Evolutionary conservation across 2,329 filamentous ascomycete species (phyloP).

Genomic region (Myriosclerotinia duriaeana): DNA sequence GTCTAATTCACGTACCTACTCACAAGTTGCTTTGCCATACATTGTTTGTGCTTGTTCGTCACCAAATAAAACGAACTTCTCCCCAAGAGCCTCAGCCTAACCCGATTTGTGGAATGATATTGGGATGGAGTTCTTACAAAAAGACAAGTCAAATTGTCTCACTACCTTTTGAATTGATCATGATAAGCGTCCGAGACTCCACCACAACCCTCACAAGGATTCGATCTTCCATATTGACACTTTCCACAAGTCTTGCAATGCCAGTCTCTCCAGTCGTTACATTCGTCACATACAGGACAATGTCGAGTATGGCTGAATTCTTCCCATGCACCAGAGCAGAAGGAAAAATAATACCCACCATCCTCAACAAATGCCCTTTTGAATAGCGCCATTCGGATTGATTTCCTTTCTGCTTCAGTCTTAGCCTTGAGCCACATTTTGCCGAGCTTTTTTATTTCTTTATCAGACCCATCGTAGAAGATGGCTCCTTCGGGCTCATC

Average conservation of each 20-base stretch:
- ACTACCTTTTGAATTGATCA: not conserved
- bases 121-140: not conserved
- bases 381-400: slow-evolving; percentile 9
- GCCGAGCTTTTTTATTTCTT: slow-evolving; percentile 6
- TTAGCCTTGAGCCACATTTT: slow-evolving; percentile 12
- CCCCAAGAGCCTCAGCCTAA: not conserved
- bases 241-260: slow-evolving; percentile 17
- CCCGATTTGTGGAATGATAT: not conserved
- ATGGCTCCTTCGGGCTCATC: slow-evolving; percentile 9
- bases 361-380: slow-evolving; percentile 14
- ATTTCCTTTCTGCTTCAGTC: slow-evolving; percentile 10
- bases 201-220: slow-evolving; percentile 19
- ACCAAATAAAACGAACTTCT: not conserved
- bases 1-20: not conserved
- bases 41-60: no score
- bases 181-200: slow-evolving; percentile 14
- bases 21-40: not conserved
- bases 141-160: not conserved
- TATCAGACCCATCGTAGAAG: slow-evolving; percentile 4
- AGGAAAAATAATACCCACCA: slow-evolving; percentile 4
- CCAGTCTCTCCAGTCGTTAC: slow-evolving; percentile 19
- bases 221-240: slow-evolving; percentile 4
- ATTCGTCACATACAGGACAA: slow-evolving; percentile 15
- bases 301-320: not conserved
- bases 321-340: slow-evolving; percentile 18